Evolutionary conservation across 2,329 filamentous ascomycete species (phyloP).

Genomic region (Penicillium sp.): DNA sequence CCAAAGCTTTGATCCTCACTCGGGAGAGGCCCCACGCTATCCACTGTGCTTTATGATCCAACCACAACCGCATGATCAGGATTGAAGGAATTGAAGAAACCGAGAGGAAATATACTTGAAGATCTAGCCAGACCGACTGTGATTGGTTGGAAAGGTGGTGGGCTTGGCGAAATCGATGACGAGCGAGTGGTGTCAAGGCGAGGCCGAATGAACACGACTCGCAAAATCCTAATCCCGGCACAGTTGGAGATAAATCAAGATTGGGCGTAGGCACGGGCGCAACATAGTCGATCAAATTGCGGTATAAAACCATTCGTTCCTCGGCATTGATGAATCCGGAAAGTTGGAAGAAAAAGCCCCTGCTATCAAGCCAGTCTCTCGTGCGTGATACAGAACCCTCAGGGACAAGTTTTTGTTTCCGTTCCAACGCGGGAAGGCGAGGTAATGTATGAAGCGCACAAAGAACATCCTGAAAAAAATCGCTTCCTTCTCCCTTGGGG

Average conservation of each 20-base stretch:
- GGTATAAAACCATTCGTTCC: background rate
- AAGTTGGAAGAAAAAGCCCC: background rate
- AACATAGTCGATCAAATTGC: constrained; percentile 11
- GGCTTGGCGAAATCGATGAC: constrained; percentile 13
- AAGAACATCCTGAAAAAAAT: constrained; percentile 93
- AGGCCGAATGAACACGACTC: constrained; percentile 16
- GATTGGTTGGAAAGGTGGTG: background rate
- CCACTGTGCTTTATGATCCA: constrained; percentile 10
- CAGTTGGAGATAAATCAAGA: constrained; percentile 3
- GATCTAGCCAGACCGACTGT: constrained; percentile 10
- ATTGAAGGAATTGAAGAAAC: constrained; percentile 11
- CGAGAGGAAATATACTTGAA: constrained; percentile 1
- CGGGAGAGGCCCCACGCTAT: constrained; percentile 75
- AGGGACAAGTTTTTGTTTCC: constrained; percentile 94
- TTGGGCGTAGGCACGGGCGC: constrained; percentile 1
- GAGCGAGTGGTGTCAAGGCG: constrained; percentile 11
- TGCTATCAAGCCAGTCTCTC: constrained; percentile 54
- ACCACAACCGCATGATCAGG: background rate
- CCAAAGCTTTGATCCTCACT: constrained; percentile 92
- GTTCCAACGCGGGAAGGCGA: constrained; percentile 69
- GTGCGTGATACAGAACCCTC: constrained; percentile 81
- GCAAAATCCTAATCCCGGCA: constrained; percentile 13
- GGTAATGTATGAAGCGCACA: constrained; percentile 69
- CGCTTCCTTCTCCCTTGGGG: constrained; percentile 58
- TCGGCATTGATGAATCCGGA: background rate